phyloP scores from a whole-genome alignment of 495 filamentous ascomycete genomes.

The Aspergillus heteromorphus region DNA sequence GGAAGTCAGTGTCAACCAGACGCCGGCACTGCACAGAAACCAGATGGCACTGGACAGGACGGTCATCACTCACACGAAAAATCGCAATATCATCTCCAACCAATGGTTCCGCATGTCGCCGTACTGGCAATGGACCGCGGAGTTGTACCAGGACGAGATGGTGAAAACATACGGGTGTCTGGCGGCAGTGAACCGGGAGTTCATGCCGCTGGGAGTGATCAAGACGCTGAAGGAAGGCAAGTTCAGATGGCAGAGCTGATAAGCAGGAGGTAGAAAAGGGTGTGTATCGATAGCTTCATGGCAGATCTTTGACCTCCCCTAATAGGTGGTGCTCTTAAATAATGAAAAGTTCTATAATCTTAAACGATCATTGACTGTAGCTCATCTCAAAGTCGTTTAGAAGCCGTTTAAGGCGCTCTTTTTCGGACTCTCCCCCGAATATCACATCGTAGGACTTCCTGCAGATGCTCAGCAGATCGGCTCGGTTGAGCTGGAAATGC shows the following conservation, averaged over 20 bases:
- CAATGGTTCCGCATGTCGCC: constrained; percentile 42
- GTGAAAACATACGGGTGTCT: constrained; percentile 55
- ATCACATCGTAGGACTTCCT: constrained; percentile 54
- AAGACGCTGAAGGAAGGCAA: constrained; percentile 53
- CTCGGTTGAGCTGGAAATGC: constrained; percentile 56
- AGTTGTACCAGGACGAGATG: constrained; percentile 56
- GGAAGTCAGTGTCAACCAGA: constrained; percentile 29
- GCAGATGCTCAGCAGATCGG: constrained; percentile 53
- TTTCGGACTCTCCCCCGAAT: constrained; percentile 60
- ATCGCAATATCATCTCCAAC: constrained; percentile 21
- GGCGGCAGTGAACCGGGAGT: constrained; percentile 55
- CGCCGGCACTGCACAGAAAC: constrained; percentile 19
- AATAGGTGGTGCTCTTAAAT: constrained; percentile 4
- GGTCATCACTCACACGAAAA: background rate
- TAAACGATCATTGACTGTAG: constrained; percentile 5
- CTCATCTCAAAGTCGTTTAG: constrained; percentile 32
- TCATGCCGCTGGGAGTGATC: constrained; percentile 63
- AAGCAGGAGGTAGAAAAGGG: background rate
- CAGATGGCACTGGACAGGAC: constrained; percentile 22
- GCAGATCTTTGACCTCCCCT: background rate
- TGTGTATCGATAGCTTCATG: too few species aligned
- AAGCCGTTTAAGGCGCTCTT: constrained; percentile 47
- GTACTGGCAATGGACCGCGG: constrained; percentile 59
- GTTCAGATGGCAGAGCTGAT: constrained; percentile 53
- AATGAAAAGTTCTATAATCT: background rate